Evolutionary conservation across 768 basidiomycete species (phyloP).

Genomic region (Tulasnella sp.): DNA sequence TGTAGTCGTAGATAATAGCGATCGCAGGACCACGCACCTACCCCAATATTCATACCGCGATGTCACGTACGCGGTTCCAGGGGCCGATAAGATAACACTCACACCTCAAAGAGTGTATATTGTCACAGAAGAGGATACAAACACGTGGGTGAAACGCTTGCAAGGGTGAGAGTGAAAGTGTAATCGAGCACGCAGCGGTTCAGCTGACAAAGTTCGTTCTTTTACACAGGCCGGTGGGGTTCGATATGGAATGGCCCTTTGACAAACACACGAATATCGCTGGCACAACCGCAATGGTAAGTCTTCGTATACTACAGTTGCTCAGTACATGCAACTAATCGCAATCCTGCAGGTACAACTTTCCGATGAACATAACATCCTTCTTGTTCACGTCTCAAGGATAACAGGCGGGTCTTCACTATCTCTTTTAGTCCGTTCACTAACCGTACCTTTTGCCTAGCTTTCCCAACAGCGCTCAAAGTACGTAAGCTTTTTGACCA

Average conservation of each 20-base stretch:
- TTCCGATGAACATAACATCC: slow-evolving; percentile 37
- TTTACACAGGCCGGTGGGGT: background rate
- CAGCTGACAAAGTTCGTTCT: background rate
- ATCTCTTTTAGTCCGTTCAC: background rate
- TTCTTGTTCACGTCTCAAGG: slow-evolving; percentile 42
- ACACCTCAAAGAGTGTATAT: too few relatives aligned
- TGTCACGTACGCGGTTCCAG: too few relatives aligned
- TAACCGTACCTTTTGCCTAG: background rate
- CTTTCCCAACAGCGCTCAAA: background rate
- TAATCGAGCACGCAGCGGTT: background rate
- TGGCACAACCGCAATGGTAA: background rate
- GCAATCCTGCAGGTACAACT: slow-evolving; percentile 36
- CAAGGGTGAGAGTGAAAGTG: background rate
- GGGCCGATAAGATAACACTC: too few relatives aligned
- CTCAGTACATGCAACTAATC: background rate
- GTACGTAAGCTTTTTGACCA: background rate
- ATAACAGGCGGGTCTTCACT: slow-evolving; percentile 31
- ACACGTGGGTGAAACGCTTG: too few relatives aligned
- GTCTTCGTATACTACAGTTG: background rate
- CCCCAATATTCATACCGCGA: too few relatives aligned
- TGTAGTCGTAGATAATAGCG: too few relatives aligned
- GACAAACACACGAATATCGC: background rate
- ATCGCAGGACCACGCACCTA: too few relatives aligned
- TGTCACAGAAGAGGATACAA: too few relatives aligned
- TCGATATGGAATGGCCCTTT: background rate